A percentile compares a stretch with the other conserved stretches of the same genome.
phyloP scores from a whole-genome alignment of 176 grass and related monocot species.

The Poa pratensis region DNA sequence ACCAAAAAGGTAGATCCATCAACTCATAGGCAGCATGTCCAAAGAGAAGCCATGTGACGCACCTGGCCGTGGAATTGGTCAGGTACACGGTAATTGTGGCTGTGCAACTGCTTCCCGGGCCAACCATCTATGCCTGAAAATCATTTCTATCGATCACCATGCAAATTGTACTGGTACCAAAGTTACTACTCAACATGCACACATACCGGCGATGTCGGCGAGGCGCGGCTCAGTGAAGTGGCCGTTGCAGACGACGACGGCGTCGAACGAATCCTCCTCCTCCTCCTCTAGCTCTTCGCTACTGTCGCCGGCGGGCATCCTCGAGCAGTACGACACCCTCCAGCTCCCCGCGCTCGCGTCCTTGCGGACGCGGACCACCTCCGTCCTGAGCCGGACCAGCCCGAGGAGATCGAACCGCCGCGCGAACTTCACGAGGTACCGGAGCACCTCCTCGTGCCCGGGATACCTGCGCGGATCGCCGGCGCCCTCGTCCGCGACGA shows the following conservation, averaged over 20 bases:
- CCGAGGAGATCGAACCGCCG: conserved; percentile 50
- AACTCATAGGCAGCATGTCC: background rate
- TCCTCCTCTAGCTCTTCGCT: background rate
- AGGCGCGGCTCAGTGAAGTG: conserved; percentile 59
- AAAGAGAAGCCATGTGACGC: background rate
- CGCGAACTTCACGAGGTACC: conserved; percentile 55
- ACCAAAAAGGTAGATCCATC: background rate
- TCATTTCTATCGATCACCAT: background rate
- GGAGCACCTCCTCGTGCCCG: conserved; percentile 55
- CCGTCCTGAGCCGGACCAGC: conserved; percentile 49
- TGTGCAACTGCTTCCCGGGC: conserved; percentile 67
- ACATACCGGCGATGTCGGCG: conserved; percentile 62
- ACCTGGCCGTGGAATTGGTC: conserved; percentile 47
- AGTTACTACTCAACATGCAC: too few relatives aligned
- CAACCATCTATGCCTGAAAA: conserved; percentile 49
- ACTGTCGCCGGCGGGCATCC: background rate
- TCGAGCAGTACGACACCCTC: conserved; percentile 23
- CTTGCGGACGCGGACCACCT: conserved; percentile 53
- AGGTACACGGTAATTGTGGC: conserved; percentile 64
- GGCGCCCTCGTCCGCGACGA: conserved; percentile 13
- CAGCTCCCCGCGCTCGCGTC: conserved; percentile 10
- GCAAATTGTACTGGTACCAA: background rate
- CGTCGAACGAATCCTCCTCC: conserved; percentile 39
- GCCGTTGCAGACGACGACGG: conserved; percentile 64
- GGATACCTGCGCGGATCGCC: conserved; percentile 55